phyloP scores from a whole-genome alignment of 2,329 filamentous ascomycete genomes.

The Emericellopsis cladophorae region DNA sequence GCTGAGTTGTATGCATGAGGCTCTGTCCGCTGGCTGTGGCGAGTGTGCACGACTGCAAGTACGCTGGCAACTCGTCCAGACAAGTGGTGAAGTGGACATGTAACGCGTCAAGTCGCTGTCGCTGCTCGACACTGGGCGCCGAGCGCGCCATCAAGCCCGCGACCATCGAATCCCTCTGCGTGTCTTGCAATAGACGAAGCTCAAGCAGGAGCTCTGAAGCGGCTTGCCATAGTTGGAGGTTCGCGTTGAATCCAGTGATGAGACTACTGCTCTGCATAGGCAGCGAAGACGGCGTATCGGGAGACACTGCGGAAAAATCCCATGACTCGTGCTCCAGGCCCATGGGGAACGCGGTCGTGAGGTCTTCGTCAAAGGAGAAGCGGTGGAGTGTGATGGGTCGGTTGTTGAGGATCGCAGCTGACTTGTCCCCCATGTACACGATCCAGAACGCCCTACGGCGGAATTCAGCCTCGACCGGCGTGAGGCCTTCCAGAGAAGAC shows the following conservation, averaged over 20 bases:
- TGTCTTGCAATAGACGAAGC: conserved; percentile 17
- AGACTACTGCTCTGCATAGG: conserved; percentile 10
- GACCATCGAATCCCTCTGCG: conserved; percentile 5
- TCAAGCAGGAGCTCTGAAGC: conserved; percentile 25
- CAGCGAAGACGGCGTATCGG: conserved; percentile 5
- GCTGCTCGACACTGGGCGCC: conserved; percentile 11
- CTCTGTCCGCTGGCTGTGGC: conserved; percentile 5
- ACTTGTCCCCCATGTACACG: conserved; percentile 26
- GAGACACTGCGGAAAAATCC: conserved; percentile 8
- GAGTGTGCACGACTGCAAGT: conserved; percentile 17
- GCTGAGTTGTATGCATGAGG: conserved; percentile 13
- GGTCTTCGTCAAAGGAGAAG: conserved; percentile 30
- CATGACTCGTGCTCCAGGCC: conserved; percentile 7
- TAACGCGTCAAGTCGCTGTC: conserved; percentile 18
- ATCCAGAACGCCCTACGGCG: conserved; percentile 23
- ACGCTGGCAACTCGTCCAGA: conserved; percentile 22
- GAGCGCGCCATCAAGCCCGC: not conserved
- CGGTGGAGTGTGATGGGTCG: conserved; percentile 29
- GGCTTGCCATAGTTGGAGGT: conserved; percentile 24
- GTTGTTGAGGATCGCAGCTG: conserved; percentile 23
- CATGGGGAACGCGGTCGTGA: conserved; percentile 20
- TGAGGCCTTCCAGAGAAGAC: conserved; percentile 18
- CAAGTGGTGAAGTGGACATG: conserved; percentile 27
- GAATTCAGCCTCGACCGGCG: conserved; percentile 23
- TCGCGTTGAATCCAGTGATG: conserved; percentile 27